Evolutionary conservation across 345 rosid genomes (phyloP), one percentile per base, ranked within the genome.

Genomic region (Viola odorata): DNA sequence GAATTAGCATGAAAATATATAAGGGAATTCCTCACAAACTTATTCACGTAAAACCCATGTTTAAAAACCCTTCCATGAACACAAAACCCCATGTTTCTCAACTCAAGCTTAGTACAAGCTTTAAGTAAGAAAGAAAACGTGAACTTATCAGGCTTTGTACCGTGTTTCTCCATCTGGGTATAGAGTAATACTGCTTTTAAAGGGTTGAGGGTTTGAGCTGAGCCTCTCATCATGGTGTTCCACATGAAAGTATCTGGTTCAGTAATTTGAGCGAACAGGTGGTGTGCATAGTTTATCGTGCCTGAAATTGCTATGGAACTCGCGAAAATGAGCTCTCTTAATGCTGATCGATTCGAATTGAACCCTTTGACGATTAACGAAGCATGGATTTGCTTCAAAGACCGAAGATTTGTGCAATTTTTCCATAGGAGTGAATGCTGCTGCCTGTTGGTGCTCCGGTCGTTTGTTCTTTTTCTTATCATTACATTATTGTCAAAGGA

Each of bases 121-220:
- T 87, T 87, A 42, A 87, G 85, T 47, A 80, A 76, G 65, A 84
- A 87, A 41, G 90, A 78, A 57, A 83, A 81, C 39, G 95, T 87
- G 62, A 63, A 85, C 16, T 77, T 70, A 77, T 83, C 84, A 37
- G 87, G 84, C 70, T 50, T 67, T 39, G 68, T 63, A 36, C 73
- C 70, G 0, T 69, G 60, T 37, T 64, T 80, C 72, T 68, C 91
- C 91, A 87, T 87, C 71, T 77, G 80, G 23, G 50, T 42, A 59
- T 79, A 87, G 17, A 79, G 64, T 5, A 64, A 5, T 58, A 85
- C 51, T 2, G 86, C 74, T 9, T 75, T 72, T 38, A 45, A 57
- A 17, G 86, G 85, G 39, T 48, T 64, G 23, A 11, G 54, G 59
- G 82, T 81, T 62, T 83, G 91, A 64, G 91, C 66, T 61, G 84